Conservation (phyloP, 2,329 filamentous ascomycete genomes). For the Talaromyces sp. region DNA sequence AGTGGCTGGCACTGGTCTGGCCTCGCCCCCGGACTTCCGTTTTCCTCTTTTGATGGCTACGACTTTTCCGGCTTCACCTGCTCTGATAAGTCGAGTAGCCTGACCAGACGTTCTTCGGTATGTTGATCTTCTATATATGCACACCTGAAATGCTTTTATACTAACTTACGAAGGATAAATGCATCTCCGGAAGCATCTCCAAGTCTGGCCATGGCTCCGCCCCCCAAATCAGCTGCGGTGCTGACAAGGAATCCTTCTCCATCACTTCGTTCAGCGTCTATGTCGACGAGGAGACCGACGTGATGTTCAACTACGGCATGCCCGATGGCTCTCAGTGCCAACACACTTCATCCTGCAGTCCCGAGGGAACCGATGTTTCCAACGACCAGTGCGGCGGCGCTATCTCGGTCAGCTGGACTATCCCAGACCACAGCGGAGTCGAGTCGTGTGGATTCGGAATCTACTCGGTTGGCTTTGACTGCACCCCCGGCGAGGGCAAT, state of each 20-base stretch:
- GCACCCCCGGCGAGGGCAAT: slow-evolving; percentile 33
- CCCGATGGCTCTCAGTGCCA: slow-evolving; percentile 76
- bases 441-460: slow-evolving; percentile 68
- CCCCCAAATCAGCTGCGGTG: slow-evolving; percentile 57
- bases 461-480: slow-evolving; percentile 72
- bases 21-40: slow-evolving; percentile 53
- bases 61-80: slow-evolving; percentile 70
- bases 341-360: slow-evolving; percentile 65
- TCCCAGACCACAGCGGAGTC: slow-evolving; percentile 52
- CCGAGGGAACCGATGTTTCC: slow-evolving; percentile 63
- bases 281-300: slow-evolving; percentile 68
- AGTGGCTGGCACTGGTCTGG: slow-evolving; percentile 68
- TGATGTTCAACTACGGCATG: slow-evolving; percentile 88
- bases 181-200: slow-evolving; percentile 53
- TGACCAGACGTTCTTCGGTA: slow-evolving; percentile 5
- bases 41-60: slow-evolving; percentile 67
- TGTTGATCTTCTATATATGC: not conserved
- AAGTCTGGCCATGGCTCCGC: slow-evolving; percentile 32
- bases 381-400: slow-evolving; percentile 94
- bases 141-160: not conserved
- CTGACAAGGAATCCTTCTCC: slow-evolving; percentile 61
- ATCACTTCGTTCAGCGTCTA: slow-evolving; percentile 69
- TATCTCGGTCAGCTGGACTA: slow-evolving; percentile 67
- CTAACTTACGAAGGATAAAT: slow-evolving; percentile 48
- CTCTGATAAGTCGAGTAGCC: slow-evolving; percentile 49